Evolutionary conservation across 495 filamentous ascomycete genomes (phyloP).

Genomic region (Aspergillus heteromorphus): DNA sequence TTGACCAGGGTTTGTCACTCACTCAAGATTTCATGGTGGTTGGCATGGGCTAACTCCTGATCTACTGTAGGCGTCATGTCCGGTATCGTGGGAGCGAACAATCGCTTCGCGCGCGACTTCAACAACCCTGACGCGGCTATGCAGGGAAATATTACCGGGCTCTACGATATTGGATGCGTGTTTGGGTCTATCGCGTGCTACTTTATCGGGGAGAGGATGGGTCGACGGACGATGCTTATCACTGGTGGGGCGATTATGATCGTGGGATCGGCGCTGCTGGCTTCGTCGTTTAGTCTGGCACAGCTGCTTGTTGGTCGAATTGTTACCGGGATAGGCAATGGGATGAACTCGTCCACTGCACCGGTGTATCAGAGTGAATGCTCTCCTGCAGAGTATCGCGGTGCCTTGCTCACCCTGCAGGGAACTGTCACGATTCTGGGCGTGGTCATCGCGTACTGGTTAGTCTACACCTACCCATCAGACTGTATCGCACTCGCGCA

Average conservation of each 20-base stretch:
- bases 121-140: conserved; percentile 32
- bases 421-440: conserved; percentile 39
- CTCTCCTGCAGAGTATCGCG: conserved; percentile 53
- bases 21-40: no score
- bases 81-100: conserved; percentile 33
- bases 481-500: no score
- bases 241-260: conserved; percentile 39
- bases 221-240: conserved; percentile 39
- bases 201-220: conserved; percentile 35
- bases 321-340: conserved; percentile 46
- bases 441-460: conserved; percentile 40
- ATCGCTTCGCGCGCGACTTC: conserved; percentile 34
- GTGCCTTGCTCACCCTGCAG: conserved; percentile 51
- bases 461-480: background rate
- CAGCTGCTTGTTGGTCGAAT: conserved; percentile 49
- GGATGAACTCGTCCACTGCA: conserved; percentile 46
- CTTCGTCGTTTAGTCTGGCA: conserved; percentile 39
- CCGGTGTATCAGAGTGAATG: conserved; percentile 52
- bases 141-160: conserved; percentile 40
- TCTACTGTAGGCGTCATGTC: conserved; percentile 26
- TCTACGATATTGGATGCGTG: conserved; percentile 46
- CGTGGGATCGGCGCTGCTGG: conserved; percentile 36
- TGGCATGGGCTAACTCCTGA: no score
- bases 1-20: conserved; percentile 26
- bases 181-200: conserved; percentile 39